These are phyloP conservation scores for Pseudocercospora ulei DNA, from an alignment of 2,329 filamentous ascomycete genomes.

Conservation along the genomic window DNA sequence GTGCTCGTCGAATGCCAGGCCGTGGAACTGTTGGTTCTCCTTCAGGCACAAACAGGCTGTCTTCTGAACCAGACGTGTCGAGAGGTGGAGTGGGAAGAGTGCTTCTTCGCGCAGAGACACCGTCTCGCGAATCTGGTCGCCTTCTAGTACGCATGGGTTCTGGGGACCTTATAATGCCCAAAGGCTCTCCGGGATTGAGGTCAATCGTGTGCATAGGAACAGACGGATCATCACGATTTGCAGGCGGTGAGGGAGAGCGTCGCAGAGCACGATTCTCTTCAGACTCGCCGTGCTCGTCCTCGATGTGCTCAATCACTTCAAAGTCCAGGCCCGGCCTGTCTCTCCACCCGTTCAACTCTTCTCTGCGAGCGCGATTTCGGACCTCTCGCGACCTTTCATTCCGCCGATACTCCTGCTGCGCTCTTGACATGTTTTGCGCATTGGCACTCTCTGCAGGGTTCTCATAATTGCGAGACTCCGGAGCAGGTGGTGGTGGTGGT, in stretches of 20 bases:
- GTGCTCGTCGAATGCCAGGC: constrained; percentile 17
- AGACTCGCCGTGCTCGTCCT: constrained; percentile 3
- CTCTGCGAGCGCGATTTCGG: constrained; percentile 1
- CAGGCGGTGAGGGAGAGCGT: constrained; percentile 12
- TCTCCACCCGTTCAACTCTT: constrained; percentile 1
- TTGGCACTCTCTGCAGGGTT: neutral
- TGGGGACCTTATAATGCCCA: constrained; percentile 20
- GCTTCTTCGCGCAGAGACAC: constrained; percentile 10
- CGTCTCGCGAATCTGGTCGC: constrained; percentile 12
- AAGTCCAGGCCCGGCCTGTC: constrained; percentile 1
- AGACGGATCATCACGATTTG: constrained; percentile 5
- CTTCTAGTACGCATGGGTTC: constrained; percentile 12
- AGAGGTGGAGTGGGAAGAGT: constrained; percentile 21
- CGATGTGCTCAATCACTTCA: constrained; percentile 1
- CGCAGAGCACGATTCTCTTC: constrained; percentile 7
- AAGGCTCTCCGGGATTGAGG: constrained; percentile 14
- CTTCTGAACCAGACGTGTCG: constrained; percentile 19
- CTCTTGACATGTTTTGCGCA: neutral
- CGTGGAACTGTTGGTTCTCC: constrained; percentile 8
- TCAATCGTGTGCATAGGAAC: constrained; percentile 12
- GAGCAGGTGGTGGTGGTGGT: constrained; percentile 19
- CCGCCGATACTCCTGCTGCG: neutral
- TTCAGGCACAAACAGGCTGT: constrained; percentile 22
- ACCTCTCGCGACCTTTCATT: neutral
- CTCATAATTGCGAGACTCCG: constrained; percentile 24